Base-by-base conservation (phyloP, 306 rosid species). In the Parietaria judaica region DNA sequence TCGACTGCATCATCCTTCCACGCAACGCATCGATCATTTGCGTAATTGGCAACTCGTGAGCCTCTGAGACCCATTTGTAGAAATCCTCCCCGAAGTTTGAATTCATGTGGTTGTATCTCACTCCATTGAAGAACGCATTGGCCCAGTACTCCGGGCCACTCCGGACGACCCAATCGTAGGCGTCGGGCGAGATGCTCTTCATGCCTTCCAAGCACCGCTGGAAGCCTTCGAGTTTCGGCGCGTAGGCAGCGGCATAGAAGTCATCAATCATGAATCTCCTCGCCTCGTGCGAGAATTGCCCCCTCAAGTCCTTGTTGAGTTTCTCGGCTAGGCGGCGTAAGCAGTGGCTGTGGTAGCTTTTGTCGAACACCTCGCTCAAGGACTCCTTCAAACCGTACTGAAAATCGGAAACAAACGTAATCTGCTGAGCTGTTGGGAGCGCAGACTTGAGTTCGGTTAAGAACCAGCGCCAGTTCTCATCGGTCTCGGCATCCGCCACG, bases 251-350 rank as follows among this genome's bases (percentile, higher is more conserved):
- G 11, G 94, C 73, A 73, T 92, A 81, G 56, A 88, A 79, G 68
- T 92, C 99, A 74, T 86, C 82, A 58, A 92, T 68, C 94, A 92
- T 78, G 77, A 92, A 92, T 23, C 95, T 84, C 67, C 99, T 88
- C 54, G 99, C 99, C 72, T 92, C 99, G 4, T 92, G 99, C 68
- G 99, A 88, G 65, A 88, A 86, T 62, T 92, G 96, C 31, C 94
- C 95, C 84, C 86, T 92, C 82, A 92, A 74, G 76, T 92, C 99
- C 81, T 65, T 82, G 84, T 88, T 86, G 38, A 92, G 84, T 71
- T 84, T 86, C 59, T 92, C 96, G 35, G 94, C 90, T 58, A 92
- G 94, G 77, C 82, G 94, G 50, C 90, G 95, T 60, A 92, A 71
- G 64, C 99, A 92, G 77, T 82, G 84, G 69, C 95, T 63, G 46